A percentile compares a stretch with the other conserved stretches of the same genome.
phyloP scores from a whole-genome alignment of 192 early-diverging fungal species.

The Linnemannia exigua region DNA sequence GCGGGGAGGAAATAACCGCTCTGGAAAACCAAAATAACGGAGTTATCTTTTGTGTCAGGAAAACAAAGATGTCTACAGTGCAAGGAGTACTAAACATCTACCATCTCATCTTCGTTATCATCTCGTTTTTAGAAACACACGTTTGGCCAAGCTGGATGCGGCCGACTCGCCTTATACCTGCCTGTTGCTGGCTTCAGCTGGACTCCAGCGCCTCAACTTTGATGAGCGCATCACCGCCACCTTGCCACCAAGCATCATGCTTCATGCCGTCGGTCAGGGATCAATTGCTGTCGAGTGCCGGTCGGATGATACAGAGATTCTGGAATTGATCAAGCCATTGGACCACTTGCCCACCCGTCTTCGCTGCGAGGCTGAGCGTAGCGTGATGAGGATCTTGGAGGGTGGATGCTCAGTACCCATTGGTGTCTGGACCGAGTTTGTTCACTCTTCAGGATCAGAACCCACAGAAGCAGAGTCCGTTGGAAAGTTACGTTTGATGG shows the following conservation, averaged over 20 bases:
- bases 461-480: slow-evolving; percentile 17
- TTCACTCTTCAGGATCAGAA: slow-evolving; percentile 37
- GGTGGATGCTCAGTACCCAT: slow-evolving; percentile 97
- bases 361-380: slow-evolving; percentile 84
- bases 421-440: slow-evolving; percentile 80
- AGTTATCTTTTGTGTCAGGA: background rate
- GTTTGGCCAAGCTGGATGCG: slow-evolving; percentile 90
- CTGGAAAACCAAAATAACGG: background rate
- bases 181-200: slow-evolving; percentile 90
- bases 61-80: background rate
- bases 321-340: slow-evolving; percentile 71
- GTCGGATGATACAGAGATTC: slow-evolving; percentile 67
- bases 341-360: slow-evolving; percentile 76
- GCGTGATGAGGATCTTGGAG: slow-evolving; percentile 90
- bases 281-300: slow-evolving; percentile 90
- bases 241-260: slow-evolving; percentile 69
- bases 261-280: slow-evolving; percentile 96
- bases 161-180: slow-evolving; percentile 77
- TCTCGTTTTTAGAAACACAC: slow-evolving; percentile 79
- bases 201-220: slow-evolving; percentile 80
- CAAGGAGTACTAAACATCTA: background rate
- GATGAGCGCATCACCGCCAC: slow-evolving; percentile 79
- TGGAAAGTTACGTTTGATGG: slow-evolving; percentile 66
- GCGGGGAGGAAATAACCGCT: background rate
- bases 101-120: background rate